Conservation (phyloP, 2,329 filamentous ascomycete species). For the Cladosporium colombiae region DNA sequence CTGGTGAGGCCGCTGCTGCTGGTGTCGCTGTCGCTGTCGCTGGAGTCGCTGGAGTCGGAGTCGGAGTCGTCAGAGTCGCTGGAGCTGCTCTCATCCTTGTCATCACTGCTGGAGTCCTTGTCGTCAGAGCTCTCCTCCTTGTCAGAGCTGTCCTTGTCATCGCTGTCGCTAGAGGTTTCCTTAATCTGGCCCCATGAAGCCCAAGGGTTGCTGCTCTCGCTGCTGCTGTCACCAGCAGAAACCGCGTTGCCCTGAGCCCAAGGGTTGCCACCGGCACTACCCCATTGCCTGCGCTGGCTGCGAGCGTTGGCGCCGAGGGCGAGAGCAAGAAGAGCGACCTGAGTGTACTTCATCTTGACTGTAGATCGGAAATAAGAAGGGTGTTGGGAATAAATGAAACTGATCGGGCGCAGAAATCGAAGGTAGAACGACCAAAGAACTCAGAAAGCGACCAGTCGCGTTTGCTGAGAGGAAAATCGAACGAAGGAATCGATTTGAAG, state of each 20-base stretch:
- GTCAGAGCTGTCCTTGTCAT: background rate
- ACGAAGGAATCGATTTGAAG: background rate
- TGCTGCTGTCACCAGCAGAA: background rate
- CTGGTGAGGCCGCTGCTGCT: background rate
- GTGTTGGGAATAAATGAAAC: background rate
- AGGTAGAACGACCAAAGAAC: background rate
- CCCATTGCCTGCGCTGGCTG: conserved; percentile 4
- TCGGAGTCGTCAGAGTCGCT: background rate
- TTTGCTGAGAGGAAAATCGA: conserved; percentile 15
- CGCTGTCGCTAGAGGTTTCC: background rate
- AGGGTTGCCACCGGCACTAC: background rate
- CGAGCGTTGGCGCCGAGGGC: conserved; percentile 22
- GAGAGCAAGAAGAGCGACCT: conserved; percentile 18
- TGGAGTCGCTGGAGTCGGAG: background rate
- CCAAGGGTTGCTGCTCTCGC: background rate
- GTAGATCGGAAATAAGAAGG: background rate
- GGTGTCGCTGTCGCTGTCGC: background rate
- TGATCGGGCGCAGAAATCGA: background rate
- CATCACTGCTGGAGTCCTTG: background rate
- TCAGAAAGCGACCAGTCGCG: conserved; percentile 17
- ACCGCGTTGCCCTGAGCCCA: background rate
- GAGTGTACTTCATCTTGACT: conserved; percentile 22
- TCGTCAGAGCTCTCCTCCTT: background rate
- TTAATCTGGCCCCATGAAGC: background rate
- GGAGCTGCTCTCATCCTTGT: background rate